Evolutionary conservation across 1,284 basidiomycete genomes (phyloP).

Genomic region (Ganoderma lucidum): DNA sequence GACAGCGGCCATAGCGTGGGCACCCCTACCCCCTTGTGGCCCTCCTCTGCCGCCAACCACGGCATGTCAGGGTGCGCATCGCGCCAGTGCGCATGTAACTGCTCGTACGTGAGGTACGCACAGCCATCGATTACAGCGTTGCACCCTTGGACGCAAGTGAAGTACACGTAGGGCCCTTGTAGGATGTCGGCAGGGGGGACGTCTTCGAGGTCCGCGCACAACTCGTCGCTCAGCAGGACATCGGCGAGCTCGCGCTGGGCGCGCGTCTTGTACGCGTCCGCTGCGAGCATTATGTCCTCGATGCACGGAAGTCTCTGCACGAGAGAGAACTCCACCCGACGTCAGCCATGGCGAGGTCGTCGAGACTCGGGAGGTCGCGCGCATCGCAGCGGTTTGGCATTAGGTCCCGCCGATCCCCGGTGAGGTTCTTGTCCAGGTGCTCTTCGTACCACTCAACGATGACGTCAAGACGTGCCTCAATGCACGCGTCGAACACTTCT

Average conservation of each 20-base stretch:
- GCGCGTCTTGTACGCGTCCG: slow-evolving; percentile 3
- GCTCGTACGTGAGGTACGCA: slow-evolving; percentile 9
- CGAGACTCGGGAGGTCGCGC: neutral
- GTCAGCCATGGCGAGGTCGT: slow-evolving; percentile 7
- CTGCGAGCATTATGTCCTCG: slow-evolving; percentile 7
- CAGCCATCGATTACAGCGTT: neutral
- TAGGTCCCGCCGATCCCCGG: neutral
- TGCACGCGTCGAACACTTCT: neutral
- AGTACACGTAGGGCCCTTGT: slow-evolving; percentile 11
- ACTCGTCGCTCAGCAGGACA: neutral
- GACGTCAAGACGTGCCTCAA: neutral
- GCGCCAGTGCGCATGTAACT: slow-evolving; percentile 19
- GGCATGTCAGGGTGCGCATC: neutral
- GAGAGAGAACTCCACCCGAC: slow-evolving; percentile 8
- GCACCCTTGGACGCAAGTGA: slow-evolving; percentile 3
- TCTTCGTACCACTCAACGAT: slow-evolving; percentile 4
- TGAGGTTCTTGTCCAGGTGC: neutral
- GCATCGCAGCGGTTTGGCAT: slow-evolving; percentile 12
- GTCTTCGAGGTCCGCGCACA: neutral
- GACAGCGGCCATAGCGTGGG: neutral
- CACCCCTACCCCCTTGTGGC: neutral
- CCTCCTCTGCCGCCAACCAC: neutral
- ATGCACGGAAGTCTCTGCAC: slow-evolving; percentile 6
- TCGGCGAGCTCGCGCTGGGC: slow-evolving; percentile 4
- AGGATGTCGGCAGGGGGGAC: slow-evolving; percentile 13